Base-by-base conservation (phyloP, 225 moss, liverwort and hornwort species). In the Pseudoscleropodium purum region DNA sequence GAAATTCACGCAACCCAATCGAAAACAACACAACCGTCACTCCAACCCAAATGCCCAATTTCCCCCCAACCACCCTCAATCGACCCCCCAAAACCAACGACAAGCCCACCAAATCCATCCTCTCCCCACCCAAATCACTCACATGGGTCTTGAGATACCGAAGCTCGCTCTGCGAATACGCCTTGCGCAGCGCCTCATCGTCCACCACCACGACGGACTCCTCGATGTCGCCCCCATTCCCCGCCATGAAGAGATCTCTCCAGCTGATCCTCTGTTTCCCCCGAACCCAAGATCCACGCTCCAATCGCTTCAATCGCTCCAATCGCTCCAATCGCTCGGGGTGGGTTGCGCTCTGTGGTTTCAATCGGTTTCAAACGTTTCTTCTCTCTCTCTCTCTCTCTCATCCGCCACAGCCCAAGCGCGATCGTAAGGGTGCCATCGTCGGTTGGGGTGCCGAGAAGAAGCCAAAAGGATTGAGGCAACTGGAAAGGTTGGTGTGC, bases 131-230 rank as follows among this genome's bases (percentile, higher is more conserved):
- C 49, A 36, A 26, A 39, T 20, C 77, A 52, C 93, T 73, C 81
- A 95, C 93, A 39, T 92, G 95, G 3, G 86, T 86, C 74, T 93
- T 93, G 54, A 95, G 86, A 68, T 19, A 80, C 12, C 87, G 93
- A 77, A 95, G 88, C 88, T 93, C 93, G 69, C 89, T 91, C 33
- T 81, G 76, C 52, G 92, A 92, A 18, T 86, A 94, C 18, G 87
- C 84, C 76, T 64, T 90, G 21, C 87, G 86, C 47, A 94, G 67
- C 49, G 43, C 83, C 81, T 90, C 91, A 57, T 92, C 95, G 31
- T 90, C 82, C 65, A 94, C 87, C 15, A 81, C 90, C 75, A 77
- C 30, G 33, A 85, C 91, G 51, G 61, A 8, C 39, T 87, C 84
- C 84, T 9, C 84, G 19, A n/a, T 30, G 51, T 84, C 84, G 27